Conservation (phyloP, 306 rosid genomes). For the Dryas alaskensis region DNA sequence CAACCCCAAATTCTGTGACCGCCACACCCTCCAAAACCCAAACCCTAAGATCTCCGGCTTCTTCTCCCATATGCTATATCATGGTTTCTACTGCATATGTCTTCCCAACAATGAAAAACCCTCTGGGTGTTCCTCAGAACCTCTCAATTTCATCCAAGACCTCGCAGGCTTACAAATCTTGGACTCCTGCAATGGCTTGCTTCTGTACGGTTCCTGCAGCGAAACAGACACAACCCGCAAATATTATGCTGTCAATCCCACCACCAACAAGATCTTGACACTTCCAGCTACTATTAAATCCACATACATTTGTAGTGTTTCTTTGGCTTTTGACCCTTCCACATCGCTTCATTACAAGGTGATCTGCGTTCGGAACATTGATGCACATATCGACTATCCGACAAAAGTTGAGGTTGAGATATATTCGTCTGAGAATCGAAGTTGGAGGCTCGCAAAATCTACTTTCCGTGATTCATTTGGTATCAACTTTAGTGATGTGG, state of each 20-base stretch:
- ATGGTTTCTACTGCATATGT: neutral
- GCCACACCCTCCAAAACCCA: neutral
- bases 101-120: neutral
- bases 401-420: too few relatives aligned
- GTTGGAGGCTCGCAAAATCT: too few relatives aligned
- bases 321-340: constrained; percentile 19
- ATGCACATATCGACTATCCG: too few relatives aligned
- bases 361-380: neutral
- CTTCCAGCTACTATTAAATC: neutral
- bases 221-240: neutral
- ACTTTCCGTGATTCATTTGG: too few relatives aligned
- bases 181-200: constrained; percentile 26
- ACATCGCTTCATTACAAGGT: constrained; percentile 16
- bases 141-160: neutral
- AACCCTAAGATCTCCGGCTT: neutral
- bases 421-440: too few relatives aligned
- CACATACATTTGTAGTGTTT: neutral
- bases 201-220: constrained; percentile 2
- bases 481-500: too few relatives aligned
- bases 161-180: neutral
- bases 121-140: too few relatives aligned
- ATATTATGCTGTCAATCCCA: constrained; percentile 16
- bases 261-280: neutral
- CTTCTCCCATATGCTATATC: neutral
- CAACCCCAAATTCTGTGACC: constrained; percentile 8